Base-by-base conservation (phyloP, 1,139 yeast species). In the Pneumocystis canis region DNA sequence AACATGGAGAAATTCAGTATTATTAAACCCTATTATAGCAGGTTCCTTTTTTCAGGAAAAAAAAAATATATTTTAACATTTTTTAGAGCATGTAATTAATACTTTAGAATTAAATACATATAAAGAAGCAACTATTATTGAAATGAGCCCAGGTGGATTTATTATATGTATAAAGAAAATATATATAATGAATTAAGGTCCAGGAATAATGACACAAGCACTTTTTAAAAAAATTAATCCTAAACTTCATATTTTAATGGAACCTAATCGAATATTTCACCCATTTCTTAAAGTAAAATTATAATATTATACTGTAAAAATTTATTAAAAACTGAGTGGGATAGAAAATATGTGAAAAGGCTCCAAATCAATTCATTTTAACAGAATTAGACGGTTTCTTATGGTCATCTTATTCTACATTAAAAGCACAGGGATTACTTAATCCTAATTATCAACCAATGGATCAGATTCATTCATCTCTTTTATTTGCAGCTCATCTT, bases 241-340 rank as follows among this genome's bases (percentile, higher is more conserved):
- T 2, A 47, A 47, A 47, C 31, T 59, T 16, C 61, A 58, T 61
- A 16, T 63, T 63, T 5, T 64, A 64, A 14, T 69, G 69, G 25
- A 65, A 60, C 40, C 71, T 65, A 9, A 72, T 40, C 63, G 71
- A 71, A n/a, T 71, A 63, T 59, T 67, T 69, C 74, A 72, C 72
- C 5, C 47, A 54, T 30, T 35, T 5, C 53, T 59, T 58, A 20
- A 40, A 25, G 47, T 64, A 39, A 25, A 40, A 30, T 7, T 30
- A 18, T 37, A 28, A 4, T 14, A 20, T 11, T 4, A 20, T 6
- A 54, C 58, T 6, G 18, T 11, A 14, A n/a, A n/a, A n/a, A n/a
- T n/a, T n/a, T n/a, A n/a, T n/a, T n/a, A n/a, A n/a, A n/a, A n/a
- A n/a, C n/a, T n/a, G n/a, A n/a, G n/a, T n/a, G n/a, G n/a, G 33